Conservation (phyloP, 106 monocot genomes). For the Allium fistulosum region DNA sequence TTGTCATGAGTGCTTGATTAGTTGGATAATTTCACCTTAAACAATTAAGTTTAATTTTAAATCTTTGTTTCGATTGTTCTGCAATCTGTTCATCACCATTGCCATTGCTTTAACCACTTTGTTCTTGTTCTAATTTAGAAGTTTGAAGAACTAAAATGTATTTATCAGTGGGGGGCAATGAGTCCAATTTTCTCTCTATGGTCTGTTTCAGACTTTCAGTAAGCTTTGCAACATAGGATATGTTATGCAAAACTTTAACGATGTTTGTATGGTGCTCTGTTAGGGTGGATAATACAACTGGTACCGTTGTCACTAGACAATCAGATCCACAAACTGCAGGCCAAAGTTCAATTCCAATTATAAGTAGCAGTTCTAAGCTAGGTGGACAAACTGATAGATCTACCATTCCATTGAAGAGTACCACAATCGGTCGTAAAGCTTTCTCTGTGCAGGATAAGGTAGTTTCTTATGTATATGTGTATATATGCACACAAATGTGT, state of each 20-base stretch:
- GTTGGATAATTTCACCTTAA: too few species aligned
- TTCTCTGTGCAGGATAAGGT: conserved; percentile 96
- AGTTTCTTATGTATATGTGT: background rate
- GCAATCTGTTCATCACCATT: too few species aligned
- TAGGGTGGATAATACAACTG: conserved; percentile 31
- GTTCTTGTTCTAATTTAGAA: too few species aligned
- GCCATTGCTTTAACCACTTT: too few species aligned
- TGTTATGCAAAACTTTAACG: background rate
- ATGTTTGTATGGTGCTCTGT: conserved; percentile 6
- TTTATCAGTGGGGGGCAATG: too few species aligned
- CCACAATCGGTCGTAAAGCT: conserved; percentile 44
- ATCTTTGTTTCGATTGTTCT: too few species aligned
- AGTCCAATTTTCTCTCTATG: background rate
- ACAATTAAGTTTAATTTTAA: too few species aligned
- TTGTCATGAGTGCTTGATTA: too few species aligned
- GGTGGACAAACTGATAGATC: conserved; percentile 9
- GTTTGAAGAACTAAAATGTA: too few species aligned
- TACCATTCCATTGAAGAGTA: conserved; percentile 31
- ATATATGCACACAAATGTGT: too few species aligned
- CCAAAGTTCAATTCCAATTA: conserved; percentile 6
- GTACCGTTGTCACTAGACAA: conserved; percentile 21
- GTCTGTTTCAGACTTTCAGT: background rate
- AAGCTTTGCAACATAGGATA: background rate
- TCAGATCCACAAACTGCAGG: conserved; percentile 18
- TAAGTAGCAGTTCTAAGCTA: conserved; percentile 12